These are phyloP conservation scores for Annona cherimola DNA, from an alignment of 164 flowering plant species.

Conservation along the genomic window DNA sequence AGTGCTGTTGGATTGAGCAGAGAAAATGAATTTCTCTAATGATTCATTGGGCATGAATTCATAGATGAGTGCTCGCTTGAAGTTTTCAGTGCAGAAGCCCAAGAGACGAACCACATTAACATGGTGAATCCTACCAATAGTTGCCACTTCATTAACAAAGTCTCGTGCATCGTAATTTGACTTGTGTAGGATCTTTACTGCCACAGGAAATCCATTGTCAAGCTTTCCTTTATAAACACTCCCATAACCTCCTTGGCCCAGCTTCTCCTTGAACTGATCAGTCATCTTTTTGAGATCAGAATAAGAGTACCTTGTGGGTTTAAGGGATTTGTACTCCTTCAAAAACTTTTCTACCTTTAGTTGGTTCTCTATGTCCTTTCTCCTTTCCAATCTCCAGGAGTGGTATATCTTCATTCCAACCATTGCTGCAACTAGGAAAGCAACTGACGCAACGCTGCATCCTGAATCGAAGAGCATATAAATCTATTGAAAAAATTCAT, in stretches of 20 bases:
- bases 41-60: conserved; percentile 11
- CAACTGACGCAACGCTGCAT: not conserved
- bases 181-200: not conserved
- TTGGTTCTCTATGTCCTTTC: not conserved
- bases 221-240: conserved; percentile 11
- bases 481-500: not conserved
- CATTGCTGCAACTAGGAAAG: not conserved
- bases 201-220: conserved; percentile 1
- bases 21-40: conserved; percentile 1
- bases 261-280: not conserved
- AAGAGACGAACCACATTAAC: conserved; percentile 7
- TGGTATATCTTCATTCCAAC: not conserved
- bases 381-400: not conserved
- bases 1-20: not conserved
- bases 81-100: conserved; percentile 3
- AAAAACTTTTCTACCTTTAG: conserved; percentile 1
- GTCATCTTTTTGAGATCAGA: conserved; percentile 3
- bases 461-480: not conserved
- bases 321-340: not conserved
- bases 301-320: conserved; percentile 2
- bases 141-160: conserved; percentile 10
- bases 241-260: conserved; percentile 8
- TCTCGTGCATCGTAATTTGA: not conserved
- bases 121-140: conserved; percentile 12
- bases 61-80: conserved; percentile 9